These are phyloP conservation scores for Arthrobotrys sinensis DNA, from an alignment of 2,329 filamentous ascomycete species.

Conservation along the genomic window DNA sequence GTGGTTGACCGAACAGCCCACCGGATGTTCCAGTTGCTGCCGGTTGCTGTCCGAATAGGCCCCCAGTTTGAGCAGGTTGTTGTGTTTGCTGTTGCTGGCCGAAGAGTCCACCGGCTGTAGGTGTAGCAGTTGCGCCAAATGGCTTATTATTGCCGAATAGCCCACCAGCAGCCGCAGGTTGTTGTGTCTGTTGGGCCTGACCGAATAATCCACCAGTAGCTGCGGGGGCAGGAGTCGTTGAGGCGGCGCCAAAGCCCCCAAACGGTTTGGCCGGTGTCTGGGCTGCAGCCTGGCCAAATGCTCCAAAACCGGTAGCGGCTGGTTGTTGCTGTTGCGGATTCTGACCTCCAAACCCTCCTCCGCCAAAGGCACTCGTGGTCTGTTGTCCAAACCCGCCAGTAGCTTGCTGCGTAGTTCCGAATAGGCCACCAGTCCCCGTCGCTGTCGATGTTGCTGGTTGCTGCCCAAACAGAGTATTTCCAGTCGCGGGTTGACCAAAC, in stretches of 20 bases:
- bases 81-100: conserved; percentile 64
- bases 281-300: conserved; percentile 39
- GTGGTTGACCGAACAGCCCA: conserved; percentile 62
- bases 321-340: conserved; percentile 57
- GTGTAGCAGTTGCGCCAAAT: conserved; percentile 71
- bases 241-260: conserved; percentile 54
- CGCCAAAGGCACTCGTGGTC: conserved; percentile 66
- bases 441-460: conserved; percentile 63
- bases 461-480: conserved; percentile 68
- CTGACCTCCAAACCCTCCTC: conserved; percentile 59
- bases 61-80: conserved; percentile 67
- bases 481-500: conserved; percentile 62
- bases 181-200: conserved; percentile 68
- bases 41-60: conserved; percentile 66
- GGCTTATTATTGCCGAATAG: conserved; percentile 70
- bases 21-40: conserved; percentile 64
- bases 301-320: conserved; percentile 65
- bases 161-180: conserved; percentile 64
- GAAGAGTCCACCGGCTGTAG: conserved; percentile 63
- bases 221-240: conserved; percentile 49
- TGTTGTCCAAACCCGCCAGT: conserved; percentile 66
- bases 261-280: conserved; percentile 55
- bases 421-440: conserved; percentile 67
- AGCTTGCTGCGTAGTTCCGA: conserved; percentile 67
- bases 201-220: conserved; percentile 54